Conservation (phyloP, 352 stramenopile species). For the Thraustochytrium striatum region DNA sequence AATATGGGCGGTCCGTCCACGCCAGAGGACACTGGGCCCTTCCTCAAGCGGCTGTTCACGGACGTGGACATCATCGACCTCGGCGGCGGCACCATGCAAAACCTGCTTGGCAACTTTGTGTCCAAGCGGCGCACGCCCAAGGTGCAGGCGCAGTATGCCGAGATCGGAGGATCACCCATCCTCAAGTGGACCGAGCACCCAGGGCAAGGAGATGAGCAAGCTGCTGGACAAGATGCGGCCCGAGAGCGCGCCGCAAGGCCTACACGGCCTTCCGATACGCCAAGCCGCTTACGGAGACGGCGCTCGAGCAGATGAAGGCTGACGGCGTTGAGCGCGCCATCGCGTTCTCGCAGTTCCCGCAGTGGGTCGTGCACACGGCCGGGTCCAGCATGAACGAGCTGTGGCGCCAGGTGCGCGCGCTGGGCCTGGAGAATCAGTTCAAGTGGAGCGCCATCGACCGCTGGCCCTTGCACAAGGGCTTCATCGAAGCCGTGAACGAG, state of each 20-base stretch:
- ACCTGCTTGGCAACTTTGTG: neutral
- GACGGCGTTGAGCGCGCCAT: constrained; percentile 92
- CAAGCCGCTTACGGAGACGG: constrained; percentile 91
- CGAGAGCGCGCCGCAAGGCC: constrained; percentile 75
- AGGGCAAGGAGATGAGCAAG: constrained; percentile 82
- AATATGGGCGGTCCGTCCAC: constrained; percentile 96
- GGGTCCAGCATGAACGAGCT: constrained; percentile 88
- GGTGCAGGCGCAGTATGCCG: constrained; percentile 88
- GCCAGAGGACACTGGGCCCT: constrained; percentile 59
- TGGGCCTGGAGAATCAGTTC: constrained; percentile 84
- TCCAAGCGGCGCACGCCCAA: constrained; percentile 84
- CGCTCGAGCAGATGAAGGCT: constrained; percentile 86
- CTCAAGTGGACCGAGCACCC: constrained; percentile 90
- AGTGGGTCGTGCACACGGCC: constrained; percentile 96
- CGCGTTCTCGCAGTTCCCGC: constrained; percentile 94
- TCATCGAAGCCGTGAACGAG: constrained; percentile 81
- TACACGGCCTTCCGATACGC: constrained; percentile 98
- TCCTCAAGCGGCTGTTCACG: constrained; percentile 97
- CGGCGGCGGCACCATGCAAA: constrained; percentile 68
- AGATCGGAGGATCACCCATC: constrained; percentile 96
- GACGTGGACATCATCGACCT: constrained; percentile 98
- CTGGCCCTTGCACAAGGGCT: constrained; percentile 93
- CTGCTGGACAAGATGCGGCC: constrained; percentile 76
- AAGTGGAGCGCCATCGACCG: constrained; percentile 72
- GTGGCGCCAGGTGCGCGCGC: constrained; percentile 70